Evolutionary conservation across 2,329 filamentous ascomycete species (phyloP), one percentile per base, ranked within the genome.

Genomic region (Neobulgaria alba): DNA sequence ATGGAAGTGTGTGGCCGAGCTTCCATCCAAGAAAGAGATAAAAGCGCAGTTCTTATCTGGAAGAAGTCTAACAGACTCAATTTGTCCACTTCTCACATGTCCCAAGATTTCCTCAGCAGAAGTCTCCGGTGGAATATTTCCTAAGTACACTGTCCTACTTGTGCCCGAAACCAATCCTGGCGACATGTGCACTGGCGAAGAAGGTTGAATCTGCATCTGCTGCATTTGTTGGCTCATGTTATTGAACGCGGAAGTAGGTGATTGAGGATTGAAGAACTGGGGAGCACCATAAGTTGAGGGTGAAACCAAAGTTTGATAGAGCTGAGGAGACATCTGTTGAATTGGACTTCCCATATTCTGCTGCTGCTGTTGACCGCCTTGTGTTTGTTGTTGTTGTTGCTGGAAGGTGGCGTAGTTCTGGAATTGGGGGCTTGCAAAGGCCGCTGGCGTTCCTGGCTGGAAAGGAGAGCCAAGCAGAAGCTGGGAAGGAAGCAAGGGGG

Each of bases 11-110:
- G 90, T 96, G 42, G 92, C 92, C 20, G 92, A 95, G 68, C 89
- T 95, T 57, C 89, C 88, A 60, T 98, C 92, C 51, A 98, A 73
- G 71, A 98, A 98, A 5, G 92, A 98, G 61, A 98, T 96, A 72
- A 98, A 98, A 43, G 92, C 92, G 61, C 92, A 98, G 73, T 96
- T 98, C 85, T 96, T 98, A 67, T 98, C 92, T 17, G 90, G 87
- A 41, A 98, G 73, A 51, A 98, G 75, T 55, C 92, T 84, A 39
- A 98, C 92, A n/a, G 92, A 96, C 69, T 98, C 92, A 57, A 98
- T 96, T 62, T 96, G 92, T 17, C 92, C 92, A 64, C 92, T 96
- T 50, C 92, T 79, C 45, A 98, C 92, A 59, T 98, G 92, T 50
- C 89, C 84, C 41, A 98, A 71, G 50, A 98, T 95, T 67, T 98